Conservation (phyloP, 2,329 filamentous ascomycete species). For the Botryotinia calthae region DNA sequence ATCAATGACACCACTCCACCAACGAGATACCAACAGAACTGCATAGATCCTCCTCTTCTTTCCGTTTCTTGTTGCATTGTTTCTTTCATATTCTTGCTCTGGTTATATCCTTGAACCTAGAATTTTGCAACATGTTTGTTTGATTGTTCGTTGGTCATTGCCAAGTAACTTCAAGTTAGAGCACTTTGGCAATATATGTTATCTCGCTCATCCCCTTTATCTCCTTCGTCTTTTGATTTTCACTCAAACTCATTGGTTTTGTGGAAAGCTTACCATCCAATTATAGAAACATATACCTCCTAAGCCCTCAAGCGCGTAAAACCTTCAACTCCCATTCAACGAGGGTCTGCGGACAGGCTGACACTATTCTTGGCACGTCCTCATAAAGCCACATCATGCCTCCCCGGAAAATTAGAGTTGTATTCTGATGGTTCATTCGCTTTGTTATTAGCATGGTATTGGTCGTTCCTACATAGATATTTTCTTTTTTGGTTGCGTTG, state of each 20-base stretch:
- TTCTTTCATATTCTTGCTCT: background rate
- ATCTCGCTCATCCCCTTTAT: background rate
- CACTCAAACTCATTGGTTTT: background rate
- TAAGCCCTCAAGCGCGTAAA: slow-evolving; percentile 15
- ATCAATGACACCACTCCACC: background rate
- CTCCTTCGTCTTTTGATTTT: background rate
- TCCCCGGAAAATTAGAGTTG: background rate
- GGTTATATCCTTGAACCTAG: background rate
- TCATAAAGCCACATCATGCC: slow-evolving; percentile 13
- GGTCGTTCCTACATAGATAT: background rate
- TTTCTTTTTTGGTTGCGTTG: background rate
- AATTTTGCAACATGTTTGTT: background rate
- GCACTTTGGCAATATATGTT: background rate
- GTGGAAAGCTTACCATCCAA: slow-evolving; percentile 11
- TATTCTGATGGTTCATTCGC: background rate
- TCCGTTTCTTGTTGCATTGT: background rate
- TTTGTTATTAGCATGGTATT: background rate
- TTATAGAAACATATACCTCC: slow-evolving; percentile 1
- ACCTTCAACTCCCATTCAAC: background rate
- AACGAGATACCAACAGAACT: background rate
- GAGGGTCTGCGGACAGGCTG: slow-evolving; percentile 5
- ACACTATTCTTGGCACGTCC: slow-evolving; percentile 15
- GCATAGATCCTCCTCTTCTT: background rate
- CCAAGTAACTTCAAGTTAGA: background rate
- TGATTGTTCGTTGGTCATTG: background rate